Evolutionary conservation across 176 grass and related monocot species (phyloP).

Genomic region (Zoysia pacifica): DNA sequence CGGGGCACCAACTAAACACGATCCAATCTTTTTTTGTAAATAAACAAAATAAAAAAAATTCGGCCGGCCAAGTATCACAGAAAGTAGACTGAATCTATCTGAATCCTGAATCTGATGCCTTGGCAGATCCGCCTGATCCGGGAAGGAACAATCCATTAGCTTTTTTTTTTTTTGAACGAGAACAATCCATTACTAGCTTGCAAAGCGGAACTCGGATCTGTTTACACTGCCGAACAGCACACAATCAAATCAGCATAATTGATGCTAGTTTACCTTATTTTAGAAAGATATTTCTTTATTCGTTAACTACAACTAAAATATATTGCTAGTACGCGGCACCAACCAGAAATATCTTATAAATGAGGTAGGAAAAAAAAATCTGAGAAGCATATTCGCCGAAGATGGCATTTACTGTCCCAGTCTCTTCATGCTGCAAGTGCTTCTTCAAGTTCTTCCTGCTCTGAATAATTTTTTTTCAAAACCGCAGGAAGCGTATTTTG

Average conservation of each 20-base stretch:
- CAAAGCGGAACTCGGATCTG: not conserved
- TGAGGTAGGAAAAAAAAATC: not conserved
- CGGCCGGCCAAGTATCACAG: not conserved
- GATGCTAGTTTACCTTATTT: too few species aligned
- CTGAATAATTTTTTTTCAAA: not conserved
- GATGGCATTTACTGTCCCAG: conserved; percentile 8
- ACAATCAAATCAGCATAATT: not conserved
- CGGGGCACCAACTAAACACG: not conserved
- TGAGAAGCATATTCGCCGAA: conserved; percentile 3
- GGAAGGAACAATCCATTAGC: not conserved
- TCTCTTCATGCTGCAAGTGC: not conserved
- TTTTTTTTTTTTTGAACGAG: not conserved
- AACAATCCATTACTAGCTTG: too few species aligned
- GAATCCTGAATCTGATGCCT: not conserved
- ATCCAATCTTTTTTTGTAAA: not conserved
- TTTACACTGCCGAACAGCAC: not conserved
- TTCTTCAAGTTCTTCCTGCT: not conserved
- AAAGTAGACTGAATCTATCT: not conserved
- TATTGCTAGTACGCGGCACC: too few species aligned
- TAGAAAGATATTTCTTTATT: too few species aligned
- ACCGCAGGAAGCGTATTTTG: too few species aligned
- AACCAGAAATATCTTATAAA: not conserved
- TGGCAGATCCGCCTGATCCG: not conserved
- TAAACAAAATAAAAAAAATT: not conserved
- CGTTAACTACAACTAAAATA: too few species aligned